A percentile compares a stretch with the other conserved stretches of the same genome.
phyloP scores from a whole-genome alignment of 2,329 filamentous ascomycete genomes.

The Colletotrichum liaoningense region DNA sequence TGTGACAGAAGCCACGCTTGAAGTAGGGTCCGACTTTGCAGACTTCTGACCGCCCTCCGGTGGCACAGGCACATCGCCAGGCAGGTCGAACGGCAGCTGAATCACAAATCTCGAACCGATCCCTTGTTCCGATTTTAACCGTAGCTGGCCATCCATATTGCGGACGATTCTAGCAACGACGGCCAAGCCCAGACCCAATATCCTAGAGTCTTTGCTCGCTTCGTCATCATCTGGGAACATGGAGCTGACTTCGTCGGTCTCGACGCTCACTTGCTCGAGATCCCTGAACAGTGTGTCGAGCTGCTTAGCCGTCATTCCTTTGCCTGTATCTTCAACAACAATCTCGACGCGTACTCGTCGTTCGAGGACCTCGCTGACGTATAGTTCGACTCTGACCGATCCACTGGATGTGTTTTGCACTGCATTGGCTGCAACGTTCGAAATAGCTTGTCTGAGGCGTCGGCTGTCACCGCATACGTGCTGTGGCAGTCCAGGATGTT shows the following conservation, averaged over 20 bases:
- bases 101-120: constrained; percentile 87
- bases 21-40: constrained; percentile 37
- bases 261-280: constrained; percentile 67
- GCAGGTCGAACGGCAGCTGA: constrained; percentile 79
- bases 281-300: constrained; percentile 69
- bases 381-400: constrained; percentile 76
- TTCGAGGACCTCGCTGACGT: constrained; percentile 65
- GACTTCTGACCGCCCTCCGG: constrained; percentile 32
- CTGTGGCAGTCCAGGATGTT: constrained; percentile 76
- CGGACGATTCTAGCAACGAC: constrained; percentile 86
- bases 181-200: constrained; percentile 85
- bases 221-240: constrained; percentile 40
- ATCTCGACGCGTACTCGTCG: constrained; percentile 77
- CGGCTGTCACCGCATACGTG: constrained; percentile 83
- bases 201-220: constrained; percentile 49
- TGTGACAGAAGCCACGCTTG: constrained; percentile 46
- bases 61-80: constrained; percentile 49
- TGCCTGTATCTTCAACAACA: constrained; percentile 79
- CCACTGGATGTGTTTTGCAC: constrained; percentile 80
- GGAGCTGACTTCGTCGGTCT: constrained; percentile 44
- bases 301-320: constrained; percentile 74
- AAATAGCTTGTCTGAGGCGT: constrained; percentile 83
- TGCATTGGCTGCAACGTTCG: constrained; percentile 87
- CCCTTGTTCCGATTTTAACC: constrained; percentile 84
- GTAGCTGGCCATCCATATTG: constrained; percentile 92